Evolutionary conservation across 805 yeast genomes (phyloP), one percentile per base, ranked within the genome.

Genomic region (Lachancea sp.): DNA sequence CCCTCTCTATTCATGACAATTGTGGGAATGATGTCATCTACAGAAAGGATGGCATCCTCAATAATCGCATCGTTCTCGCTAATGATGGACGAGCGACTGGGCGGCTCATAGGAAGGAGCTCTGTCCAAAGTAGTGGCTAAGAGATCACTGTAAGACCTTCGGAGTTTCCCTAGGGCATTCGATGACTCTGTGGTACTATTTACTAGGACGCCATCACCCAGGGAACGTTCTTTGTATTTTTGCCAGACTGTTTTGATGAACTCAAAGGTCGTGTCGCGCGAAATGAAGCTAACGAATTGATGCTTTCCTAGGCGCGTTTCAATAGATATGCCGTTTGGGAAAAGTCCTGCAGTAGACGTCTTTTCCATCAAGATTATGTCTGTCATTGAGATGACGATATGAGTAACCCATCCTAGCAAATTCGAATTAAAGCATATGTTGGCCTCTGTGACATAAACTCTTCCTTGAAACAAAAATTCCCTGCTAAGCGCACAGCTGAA

Each of bases 351-450:
- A 0, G 96, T 88, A 16, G 81, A 74, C 47, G 81, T 83, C 63
- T 87, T 86, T 56, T 91, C 96, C 51, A 61, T 51, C 32, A 49
- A 51, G 10, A 74, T 70, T 20, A 93, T 78, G 45, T 88, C 95
- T 38, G 74, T 77, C 52, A 81, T 75, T 0, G 87, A 80, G 16
- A 93, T 74, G 2, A 83, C 75, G 32, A 90, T 67, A 51, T 78
- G 85, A 9, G 96, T 87, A 10, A 88, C 85, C 95, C 96, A 90
- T 1, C 96, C 96, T 37, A 91, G 67, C 33, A 93, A 70, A 26
- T 58, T 55, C 7, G 96, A 84, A 59, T 88, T 82, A 72, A 93
- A 93, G 59, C 96, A 87, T 3, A 91, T 59, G 56, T 82, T 79
- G 42, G 76, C 74, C 51, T 86, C 90, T 16, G 95, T 78, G 8